phyloP scores from a whole-genome alignment of 2,329 filamentous ascomycete species.

The Coniochaeta prunicola region DNA sequence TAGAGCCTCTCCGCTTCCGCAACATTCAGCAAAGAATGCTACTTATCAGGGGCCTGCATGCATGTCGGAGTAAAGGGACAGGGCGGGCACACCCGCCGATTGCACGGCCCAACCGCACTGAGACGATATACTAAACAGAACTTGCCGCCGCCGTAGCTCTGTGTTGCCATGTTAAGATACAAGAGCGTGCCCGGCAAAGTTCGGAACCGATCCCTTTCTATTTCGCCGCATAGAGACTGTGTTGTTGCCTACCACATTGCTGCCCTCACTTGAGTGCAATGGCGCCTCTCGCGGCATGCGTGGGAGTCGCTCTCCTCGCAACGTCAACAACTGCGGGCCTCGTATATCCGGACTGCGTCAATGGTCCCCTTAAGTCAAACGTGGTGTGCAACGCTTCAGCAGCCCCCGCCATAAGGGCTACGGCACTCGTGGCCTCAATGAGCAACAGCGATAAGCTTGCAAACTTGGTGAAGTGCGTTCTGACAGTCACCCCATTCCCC shows the following conservation, averaged over 20 bases:
- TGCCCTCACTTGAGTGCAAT: neutral
- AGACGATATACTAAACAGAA: too few relatives aligned
- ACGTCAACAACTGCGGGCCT: neutral
- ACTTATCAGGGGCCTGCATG: too few relatives aligned
- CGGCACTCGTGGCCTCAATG: constrained; percentile 12
- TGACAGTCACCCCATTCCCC: neutral
- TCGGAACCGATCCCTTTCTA: neutral
- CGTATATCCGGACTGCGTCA: constrained; percentile 12
- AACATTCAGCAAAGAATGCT: too few relatives aligned
- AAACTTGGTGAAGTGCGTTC: constrained; percentile 14
- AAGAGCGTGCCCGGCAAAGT: too few relatives aligned
- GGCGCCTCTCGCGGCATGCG: neutral
- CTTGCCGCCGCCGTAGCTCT: too few relatives aligned
- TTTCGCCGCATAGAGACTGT: neutral
- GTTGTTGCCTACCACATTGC: neutral
- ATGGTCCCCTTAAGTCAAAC: constrained; percentile 11
- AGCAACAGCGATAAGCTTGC: constrained; percentile 14
- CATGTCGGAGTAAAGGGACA: too few relatives aligned
- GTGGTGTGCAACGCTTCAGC: constrained; percentile 12
- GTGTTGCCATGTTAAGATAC: too few relatives aligned
- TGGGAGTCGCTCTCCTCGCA: neutral
- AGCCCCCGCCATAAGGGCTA: constrained; percentile 11
- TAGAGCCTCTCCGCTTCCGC: neutral
- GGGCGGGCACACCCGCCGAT: too few relatives aligned
- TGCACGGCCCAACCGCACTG: too few relatives aligned